phyloP scores from a whole-genome alignment of 805 yeast species.

The Nakazawaea sp. region DNA sequence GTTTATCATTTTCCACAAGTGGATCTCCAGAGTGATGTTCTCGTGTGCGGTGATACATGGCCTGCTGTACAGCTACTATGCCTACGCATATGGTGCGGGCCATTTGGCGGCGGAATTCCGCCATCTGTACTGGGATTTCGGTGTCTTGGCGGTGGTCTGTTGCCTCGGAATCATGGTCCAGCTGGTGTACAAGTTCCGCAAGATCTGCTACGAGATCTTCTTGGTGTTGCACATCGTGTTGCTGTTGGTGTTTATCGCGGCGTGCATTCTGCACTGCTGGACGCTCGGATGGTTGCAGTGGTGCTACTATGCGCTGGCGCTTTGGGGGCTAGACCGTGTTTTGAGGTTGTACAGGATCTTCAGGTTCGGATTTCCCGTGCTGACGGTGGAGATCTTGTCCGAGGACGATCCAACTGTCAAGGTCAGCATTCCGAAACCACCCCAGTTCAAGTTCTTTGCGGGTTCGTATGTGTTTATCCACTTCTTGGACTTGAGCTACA shows the following conservation, averaged over 20 bases:
- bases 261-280: constrained; percentile 38
- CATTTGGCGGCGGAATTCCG: constrained; percentile 4
- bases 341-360: constrained; percentile 27
- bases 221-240: constrained; percentile 34
- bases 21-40: constrained; percentile 29
- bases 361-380: constrained; percentile 19
- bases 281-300: constrained; percentile 33
- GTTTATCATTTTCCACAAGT: constrained; percentile 36
- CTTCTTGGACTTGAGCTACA: constrained; percentile 28
- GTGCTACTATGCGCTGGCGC: constrained; percentile 27
- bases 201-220: constrained; percentile 40
- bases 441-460: constrained; percentile 39
- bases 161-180: constrained; percentile 38
- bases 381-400: constrained; percentile 12
- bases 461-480: constrained; percentile 57
- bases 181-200: constrained; percentile 36
- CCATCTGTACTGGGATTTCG: constrained; percentile 13
- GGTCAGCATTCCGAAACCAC: constrained; percentile 33
- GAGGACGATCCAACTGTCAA: constrained; percentile 15
- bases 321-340: constrained; percentile 37
- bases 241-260: constrained; percentile 38
- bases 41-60: constrained; percentile 24
- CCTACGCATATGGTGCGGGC: constrained; percentile 13
- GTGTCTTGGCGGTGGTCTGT: constrained; percentile 25
- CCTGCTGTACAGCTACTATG: constrained; percentile 21